These are phyloP conservation scores for Podila horticola DNA, from an alignment of 192 early-diverging fungal species.

Conservation along the genomic window DNA sequence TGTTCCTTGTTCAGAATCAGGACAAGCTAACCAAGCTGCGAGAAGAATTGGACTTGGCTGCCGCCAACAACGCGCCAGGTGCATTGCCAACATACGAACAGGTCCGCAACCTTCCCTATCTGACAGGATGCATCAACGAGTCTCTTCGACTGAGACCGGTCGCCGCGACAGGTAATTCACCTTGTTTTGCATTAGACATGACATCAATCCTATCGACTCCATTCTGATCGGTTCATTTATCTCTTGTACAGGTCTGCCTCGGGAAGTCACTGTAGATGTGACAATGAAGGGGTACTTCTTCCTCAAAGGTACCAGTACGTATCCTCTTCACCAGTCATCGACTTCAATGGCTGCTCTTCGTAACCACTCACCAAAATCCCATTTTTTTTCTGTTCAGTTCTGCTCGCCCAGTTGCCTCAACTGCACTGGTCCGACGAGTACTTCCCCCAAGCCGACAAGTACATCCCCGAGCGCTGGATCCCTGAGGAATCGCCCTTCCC, in stretches of 20 bases:
- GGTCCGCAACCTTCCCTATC: slow-evolving; percentile 54
- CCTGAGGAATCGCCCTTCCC: slow-evolving; percentile 19
- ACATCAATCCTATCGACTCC: neutral
- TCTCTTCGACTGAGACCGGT: slow-evolving; percentile 56
- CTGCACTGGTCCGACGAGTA: slow-evolving; percentile 40
- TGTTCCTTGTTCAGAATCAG: slow-evolving; percentile 37
- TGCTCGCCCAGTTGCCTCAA: slow-evolving; percentile 17
- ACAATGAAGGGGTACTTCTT: slow-evolving; percentile 57
- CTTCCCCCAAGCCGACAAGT: slow-evolving; percentile 61
- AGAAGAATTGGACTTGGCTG: slow-evolving; percentile 25
- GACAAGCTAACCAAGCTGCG: slow-evolving; percentile 23
- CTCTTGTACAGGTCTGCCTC: slow-evolving; percentile 30
- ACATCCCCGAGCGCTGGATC: slow-evolving; percentile 63
- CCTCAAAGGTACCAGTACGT: slow-evolving; percentile 54
- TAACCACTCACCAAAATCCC: no score
- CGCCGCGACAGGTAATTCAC: slow-evolving; percentile 24
- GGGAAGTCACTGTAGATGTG: slow-evolving; percentile 49
- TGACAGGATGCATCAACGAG: slow-evolving; percentile 64
- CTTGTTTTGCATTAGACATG: no score
- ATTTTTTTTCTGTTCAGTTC: neutral
- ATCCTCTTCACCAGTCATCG: neutral
- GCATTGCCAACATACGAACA: slow-evolving; percentile 40
- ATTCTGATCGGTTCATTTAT: neutral
- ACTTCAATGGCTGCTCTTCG: neutral
- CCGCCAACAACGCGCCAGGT: neutral